Conservation (phyloP, 2,329 filamentous ascomycete genomes). For the Cladosporium sp. region DNA sequence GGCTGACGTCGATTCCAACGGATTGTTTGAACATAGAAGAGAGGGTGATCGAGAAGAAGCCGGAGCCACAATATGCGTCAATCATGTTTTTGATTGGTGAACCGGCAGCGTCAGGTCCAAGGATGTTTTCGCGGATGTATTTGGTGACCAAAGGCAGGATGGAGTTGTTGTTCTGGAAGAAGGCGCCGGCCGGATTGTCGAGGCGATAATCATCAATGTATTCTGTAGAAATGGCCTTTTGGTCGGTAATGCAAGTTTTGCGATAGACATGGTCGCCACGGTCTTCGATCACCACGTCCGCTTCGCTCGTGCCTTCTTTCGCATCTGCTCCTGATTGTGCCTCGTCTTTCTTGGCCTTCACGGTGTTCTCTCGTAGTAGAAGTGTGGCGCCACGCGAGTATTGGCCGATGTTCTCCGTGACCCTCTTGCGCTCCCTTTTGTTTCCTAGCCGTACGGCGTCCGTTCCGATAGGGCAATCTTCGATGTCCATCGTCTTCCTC, state of each 20-base stretch:
- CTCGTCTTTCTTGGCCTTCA: slow-evolving; percentile 53
- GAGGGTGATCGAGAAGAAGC: slow-evolving; percentile 93
- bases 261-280: slow-evolving; percentile 63
- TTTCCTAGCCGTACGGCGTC: slow-evolving; percentile 77
- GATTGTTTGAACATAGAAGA: slow-evolving; percentile 74
- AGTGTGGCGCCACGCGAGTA: slow-evolving; percentile 84
- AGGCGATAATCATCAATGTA: slow-evolving; percentile 83
- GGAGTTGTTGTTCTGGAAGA: slow-evolving; percentile 99
- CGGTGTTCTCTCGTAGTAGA: slow-evolving; percentile 79
- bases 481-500: slow-evolving; percentile 80
- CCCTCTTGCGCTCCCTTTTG: slow-evolving; percentile 70
- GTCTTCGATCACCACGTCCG: slow-evolving; percentile 51
- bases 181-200: slow-evolving; percentile 85
- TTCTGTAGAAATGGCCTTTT: slow-evolving; percentile 77
- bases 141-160: slow-evolving; percentile 83
- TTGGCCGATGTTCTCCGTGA: slow-evolving; percentile 63
- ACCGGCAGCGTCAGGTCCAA: slow-evolving; percentile 45
- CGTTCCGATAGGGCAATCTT: slow-evolving; percentile 94
- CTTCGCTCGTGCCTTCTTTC: slow-evolving; percentile 27
- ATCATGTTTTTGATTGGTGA: slow-evolving; percentile 75
- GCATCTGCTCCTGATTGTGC: slow-evolving; percentile 15
- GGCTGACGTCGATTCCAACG: slow-evolving; percentile 86
- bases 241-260: slow-evolving; percentile 86
- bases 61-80: slow-evolving; percentile 95
- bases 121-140: slow-evolving; percentile 77